A percentile compares a stretch with the other conserved stretches of the same genome.
phyloP scores from a whole-genome alignment of 345 rosid genomes.

The Eucalyptus sp. region DNA sequence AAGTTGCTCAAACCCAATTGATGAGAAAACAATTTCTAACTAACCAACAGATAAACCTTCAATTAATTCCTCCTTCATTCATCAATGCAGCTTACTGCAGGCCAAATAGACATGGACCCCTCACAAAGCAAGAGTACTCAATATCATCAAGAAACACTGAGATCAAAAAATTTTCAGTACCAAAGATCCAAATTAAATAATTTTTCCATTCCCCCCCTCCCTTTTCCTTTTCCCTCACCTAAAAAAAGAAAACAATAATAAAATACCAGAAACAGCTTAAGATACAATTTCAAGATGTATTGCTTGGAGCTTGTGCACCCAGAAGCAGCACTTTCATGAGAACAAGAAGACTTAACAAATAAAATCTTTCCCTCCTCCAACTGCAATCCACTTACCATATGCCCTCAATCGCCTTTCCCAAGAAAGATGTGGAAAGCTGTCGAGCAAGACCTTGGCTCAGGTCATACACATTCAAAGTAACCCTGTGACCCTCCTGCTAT shows the following conservation, averaged over 20 bases:
- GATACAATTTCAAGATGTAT: background rate
- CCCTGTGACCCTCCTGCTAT: slow-evolving; percentile 68
- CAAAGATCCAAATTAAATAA: background rate
- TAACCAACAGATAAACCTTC: background rate
- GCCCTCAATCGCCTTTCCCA: slow-evolving; percentile 86
- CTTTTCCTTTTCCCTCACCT: too few relatives aligned
- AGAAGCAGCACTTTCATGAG: background rate
- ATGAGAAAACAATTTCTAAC: background rate
- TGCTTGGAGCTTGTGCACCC: background rate
- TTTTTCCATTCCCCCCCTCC: background rate
- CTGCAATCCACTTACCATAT: slow-evolving; percentile 52
- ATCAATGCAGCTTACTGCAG: background rate
- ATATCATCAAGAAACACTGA: background rate
- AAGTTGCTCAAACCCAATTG: background rate
- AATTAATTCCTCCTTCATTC: background rate
- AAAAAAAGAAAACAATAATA: background rate
- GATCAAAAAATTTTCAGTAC: background rate
- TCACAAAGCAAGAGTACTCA: background rate
- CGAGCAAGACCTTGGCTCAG: slow-evolving; percentile 93
- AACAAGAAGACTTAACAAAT: background rate
- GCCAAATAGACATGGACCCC: background rate
- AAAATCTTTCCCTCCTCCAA: background rate
- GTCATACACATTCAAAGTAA: slow-evolving; percentile 73
- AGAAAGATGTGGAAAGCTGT: slow-evolving; percentile 62
- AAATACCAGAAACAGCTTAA: background rate